Percentiles rank a stretch among this genome's conserved stretches.
Evolutionary conservation across 1,284 basidiomycete species (phyloP).

Genomic region (Wolfiporia cocos): DNA sequence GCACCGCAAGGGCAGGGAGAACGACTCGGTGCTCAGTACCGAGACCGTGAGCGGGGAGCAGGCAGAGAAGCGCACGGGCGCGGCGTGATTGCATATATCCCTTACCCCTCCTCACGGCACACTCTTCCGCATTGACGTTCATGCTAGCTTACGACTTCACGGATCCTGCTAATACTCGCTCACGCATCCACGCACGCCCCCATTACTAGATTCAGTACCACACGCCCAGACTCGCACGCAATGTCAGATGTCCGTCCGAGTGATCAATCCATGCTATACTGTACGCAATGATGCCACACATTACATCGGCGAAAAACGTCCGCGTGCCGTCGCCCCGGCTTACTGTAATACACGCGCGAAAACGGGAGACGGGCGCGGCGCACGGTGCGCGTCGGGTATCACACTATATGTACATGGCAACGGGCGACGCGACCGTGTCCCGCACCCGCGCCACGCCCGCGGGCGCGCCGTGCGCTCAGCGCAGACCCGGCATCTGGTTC

Average conservation of each 20-base stretch:
- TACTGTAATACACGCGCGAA: too few relatives aligned
- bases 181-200: too few relatives aligned
- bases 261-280: too few relatives aligned
- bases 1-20: constrained; percentile 16
- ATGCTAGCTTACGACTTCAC: too few relatives aligned
- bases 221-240: too few relatives aligned
- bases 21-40: constrained; percentile 1
- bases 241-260: too few relatives aligned
- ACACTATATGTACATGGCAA: constrained; percentile 2
- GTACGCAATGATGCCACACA: too few relatives aligned
- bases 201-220: too few relatives aligned
- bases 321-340: too few relatives aligned
- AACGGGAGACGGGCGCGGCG: background rate
- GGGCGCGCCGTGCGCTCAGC: background rate
- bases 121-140: background rate
- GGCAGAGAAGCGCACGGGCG: background rate
- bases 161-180: too few relatives aligned
- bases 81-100: background rate
- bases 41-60: constrained; percentile 7
- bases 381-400: background rate
- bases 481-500: background rate
- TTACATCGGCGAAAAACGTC: background rate
- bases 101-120: background rate
- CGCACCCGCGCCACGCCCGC: background rate
- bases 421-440: constrained; percentile 1